Evolutionary conservation across 768 basidiomycete species (phyloP), one percentile per base, ranked within the genome.

Genomic region (Termitomyces sp.): DNA sequence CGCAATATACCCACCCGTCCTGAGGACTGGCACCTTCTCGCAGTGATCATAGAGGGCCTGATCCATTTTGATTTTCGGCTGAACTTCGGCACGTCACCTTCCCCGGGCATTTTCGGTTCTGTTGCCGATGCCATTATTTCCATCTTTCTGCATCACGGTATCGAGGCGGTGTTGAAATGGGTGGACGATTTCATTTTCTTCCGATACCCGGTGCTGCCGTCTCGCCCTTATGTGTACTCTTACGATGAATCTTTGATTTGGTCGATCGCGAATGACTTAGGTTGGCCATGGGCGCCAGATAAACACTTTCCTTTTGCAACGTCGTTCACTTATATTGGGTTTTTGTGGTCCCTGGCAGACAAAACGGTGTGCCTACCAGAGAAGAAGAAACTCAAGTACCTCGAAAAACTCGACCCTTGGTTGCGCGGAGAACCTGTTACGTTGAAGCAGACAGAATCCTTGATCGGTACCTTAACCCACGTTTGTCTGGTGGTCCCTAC

Each of bases 381-480:
- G 0, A 12, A 8, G 4, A 46, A 46, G 10, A 10, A 5, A 4
- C 3, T 23, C 8, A 46, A 46, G 20, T 46, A 46, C 5, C 23
- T 46, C 9, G 1, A 1, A 12, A 46, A 46, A 12, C 4, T 46
- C 4, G 44, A 20, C 0, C 9, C 9, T 1, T 46, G 44, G 44
- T 1, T 16, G 1, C 2, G 23, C 23, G 20, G 8, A 0, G 1
- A 6, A 1, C 2, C 2, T 2, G 20, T 46, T 2, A 7, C 20
- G 2, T 23, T 9, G 9, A 20, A 13, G 9, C 7, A 0, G 13
- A 4, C 4, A 23, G 44, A 46, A 46, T 46, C 44, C n/a, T 16
- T 46, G 8, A 46, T 46, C 12, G 44, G 44, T 0, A 46, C 8
- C 0, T 9, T 46, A 2, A 46, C 26, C 5, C 44, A 46, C 9